Evolutionary conservation across 148 eudicot genomes (phyloP).

Genomic region (Vaccinium myrtillus): DNA sequence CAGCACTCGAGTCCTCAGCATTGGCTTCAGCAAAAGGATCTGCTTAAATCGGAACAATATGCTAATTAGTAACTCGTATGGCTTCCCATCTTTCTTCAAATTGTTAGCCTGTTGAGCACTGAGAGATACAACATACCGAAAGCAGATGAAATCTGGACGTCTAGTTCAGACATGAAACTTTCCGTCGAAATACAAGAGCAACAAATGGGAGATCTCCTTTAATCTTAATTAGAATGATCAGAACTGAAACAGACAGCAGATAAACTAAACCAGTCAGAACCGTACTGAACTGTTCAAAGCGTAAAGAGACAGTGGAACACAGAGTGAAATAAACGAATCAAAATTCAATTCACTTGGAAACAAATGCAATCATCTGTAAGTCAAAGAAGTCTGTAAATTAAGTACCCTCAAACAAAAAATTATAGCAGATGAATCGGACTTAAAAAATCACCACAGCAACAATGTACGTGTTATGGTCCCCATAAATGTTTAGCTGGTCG

Average conservation of each 20-base stretch:
- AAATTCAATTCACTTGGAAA: neutral
- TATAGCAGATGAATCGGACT: neutral
- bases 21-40: neutral
- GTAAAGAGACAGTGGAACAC: neutral
- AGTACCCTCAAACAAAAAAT: neutral
- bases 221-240: neutral
- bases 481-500: neutral
- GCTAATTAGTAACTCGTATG: neutral
- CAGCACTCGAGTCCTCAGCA: neutral
- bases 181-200: neutral
- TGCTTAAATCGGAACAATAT: neutral
- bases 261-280: neutral
- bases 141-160: neutral
- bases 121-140: neutral
- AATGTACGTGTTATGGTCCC: neutral
- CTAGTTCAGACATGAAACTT: slow-evolving; percentile 2
- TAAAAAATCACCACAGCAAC: neutral
- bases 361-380: neutral
- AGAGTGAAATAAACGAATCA: neutral
- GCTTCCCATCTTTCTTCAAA: neutral
- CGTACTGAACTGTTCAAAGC: neutral
- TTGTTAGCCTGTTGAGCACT: neutral
- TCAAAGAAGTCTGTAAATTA: neutral
- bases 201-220: neutral
- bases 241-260: neutral